Evolutionary conservation across 2,329 filamentous ascomycete genomes (phyloP).

Genomic region (Metarhizium sp.): DNA sequence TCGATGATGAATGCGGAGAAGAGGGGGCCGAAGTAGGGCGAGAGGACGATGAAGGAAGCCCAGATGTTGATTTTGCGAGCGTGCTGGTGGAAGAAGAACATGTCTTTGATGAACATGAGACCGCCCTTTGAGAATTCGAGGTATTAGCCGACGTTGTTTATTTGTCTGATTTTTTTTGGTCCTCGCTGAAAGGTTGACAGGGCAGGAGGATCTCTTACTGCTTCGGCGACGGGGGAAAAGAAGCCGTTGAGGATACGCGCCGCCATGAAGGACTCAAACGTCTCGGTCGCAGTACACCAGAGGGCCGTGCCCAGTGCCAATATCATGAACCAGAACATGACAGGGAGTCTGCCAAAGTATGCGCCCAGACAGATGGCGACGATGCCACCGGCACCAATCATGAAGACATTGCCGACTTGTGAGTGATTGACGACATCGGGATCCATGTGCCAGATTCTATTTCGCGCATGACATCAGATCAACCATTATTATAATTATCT

Average conservation of each 20-base stretch:
- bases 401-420: not conserved
- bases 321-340: constrained; percentile 26
- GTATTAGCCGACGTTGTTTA: too few relatives aligned
- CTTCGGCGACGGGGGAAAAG: constrained; percentile 29
- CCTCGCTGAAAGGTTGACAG: too few relatives aligned
- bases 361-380: not conserved
- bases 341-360: constrained; percentile 27
- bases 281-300: constrained; percentile 27
- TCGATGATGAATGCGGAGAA: constrained; percentile 39
- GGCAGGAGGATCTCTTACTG: not conserved
- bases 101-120: constrained; percentile 45
- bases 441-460: not conserved
- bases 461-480: not conserved
- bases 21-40: constrained; percentile 35
- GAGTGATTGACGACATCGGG: not conserved
- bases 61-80: constrained; percentile 40
- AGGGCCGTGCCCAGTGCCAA: constrained; percentile 27
- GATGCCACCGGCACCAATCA: not conserved
- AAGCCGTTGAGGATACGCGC: constrained; percentile 22
- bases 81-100: constrained; percentile 51
- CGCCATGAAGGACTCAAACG: constrained; percentile 38
- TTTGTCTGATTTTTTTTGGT: not conserved
- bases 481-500: not conserved
- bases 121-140: constrained; percentile 27
- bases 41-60: constrained; percentile 31